Conservation (phyloP, 108 stramenopile species). For the Nannochloropsis granulata region DNA sequence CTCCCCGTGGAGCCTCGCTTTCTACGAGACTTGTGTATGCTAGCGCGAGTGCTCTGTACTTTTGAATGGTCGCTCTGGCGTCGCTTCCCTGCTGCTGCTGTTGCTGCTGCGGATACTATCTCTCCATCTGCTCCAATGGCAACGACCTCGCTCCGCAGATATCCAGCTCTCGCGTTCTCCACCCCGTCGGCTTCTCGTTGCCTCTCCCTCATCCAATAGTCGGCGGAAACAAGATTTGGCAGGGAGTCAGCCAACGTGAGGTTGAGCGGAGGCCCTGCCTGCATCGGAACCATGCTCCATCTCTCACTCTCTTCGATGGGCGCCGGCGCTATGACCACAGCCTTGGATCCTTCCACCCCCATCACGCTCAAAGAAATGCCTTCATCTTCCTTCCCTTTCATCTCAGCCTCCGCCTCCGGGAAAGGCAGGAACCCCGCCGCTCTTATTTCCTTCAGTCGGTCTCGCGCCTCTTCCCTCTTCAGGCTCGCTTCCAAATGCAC, state of each 20-base stretch:
- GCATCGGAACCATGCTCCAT: not conserved
- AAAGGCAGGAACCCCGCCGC: not conserved
- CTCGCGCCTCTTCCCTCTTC: not conserved
- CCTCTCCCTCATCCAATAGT: too few species aligned
- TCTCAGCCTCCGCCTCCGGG: not conserved
- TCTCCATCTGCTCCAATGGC: too few species aligned
- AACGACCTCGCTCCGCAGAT: too few species aligned
- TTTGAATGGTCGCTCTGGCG: too few species aligned
- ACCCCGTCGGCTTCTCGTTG: too few species aligned
- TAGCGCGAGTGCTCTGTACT: too few species aligned
- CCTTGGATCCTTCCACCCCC: not conserved
- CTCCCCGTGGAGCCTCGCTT: too few species aligned
- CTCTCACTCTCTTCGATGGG: not conserved
- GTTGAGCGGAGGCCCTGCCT: not conserved
- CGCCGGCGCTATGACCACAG: not conserved
- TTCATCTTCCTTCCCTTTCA: not conserved
- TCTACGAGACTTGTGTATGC: too few species aligned
- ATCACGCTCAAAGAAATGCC: not conserved
- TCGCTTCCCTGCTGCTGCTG: too few species aligned
- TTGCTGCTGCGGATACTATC: too few species aligned
- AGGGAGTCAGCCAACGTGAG: not conserved
- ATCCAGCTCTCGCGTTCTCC: too few species aligned
- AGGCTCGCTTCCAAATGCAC: not conserved
- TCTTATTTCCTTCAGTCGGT: not conserved
- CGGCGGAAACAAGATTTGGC: too few species aligned